Conservation (phyloP, 2,329 filamentous ascomycete genomes). For the Neonectria hederae region DNA sequence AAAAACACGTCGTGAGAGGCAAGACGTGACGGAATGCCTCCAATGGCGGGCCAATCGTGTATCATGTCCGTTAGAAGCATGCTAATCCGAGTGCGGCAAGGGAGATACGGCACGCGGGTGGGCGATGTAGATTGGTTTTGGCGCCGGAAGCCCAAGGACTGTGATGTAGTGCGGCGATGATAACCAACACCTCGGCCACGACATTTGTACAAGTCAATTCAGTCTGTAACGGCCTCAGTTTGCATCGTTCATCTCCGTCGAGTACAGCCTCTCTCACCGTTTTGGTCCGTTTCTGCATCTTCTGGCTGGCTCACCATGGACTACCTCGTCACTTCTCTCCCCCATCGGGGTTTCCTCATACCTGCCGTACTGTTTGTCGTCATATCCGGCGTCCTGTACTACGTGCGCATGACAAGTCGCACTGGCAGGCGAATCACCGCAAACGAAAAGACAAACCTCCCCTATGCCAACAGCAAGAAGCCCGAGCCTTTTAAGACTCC, state of each 20-base stretch:
- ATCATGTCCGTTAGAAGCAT: conserved; percentile 19
- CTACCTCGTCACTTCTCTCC: neutral
- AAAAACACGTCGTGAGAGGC: neutral
- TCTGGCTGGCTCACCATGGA: conserved; percentile 8
- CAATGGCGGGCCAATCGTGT: neutral
- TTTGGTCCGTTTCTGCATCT: neutral
- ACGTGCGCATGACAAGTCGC: conserved; percentile 2
- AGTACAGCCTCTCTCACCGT: neutral
- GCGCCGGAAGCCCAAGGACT: neutral
- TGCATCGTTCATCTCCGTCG: neutral
- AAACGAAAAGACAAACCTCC: conserved; percentile 7
- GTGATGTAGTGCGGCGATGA: neutral
- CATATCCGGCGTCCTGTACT: conserved; percentile 13
- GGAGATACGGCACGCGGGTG: too few relatives aligned
- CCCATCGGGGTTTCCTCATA: conserved; percentile 4
- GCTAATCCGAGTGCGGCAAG: neutral
- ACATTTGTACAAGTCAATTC: neutral
- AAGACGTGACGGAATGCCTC: neutral
- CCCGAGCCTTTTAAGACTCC: conserved; percentile 64
- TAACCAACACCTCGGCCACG: neutral
- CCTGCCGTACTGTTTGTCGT: conserved; percentile 17
- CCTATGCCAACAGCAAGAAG: conserved; percentile 19
- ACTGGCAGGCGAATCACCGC: neutral
- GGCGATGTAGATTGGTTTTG: too few relatives aligned
- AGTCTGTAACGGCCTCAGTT: neutral